Evolutionary conservation across 257 asterid species (phyloP).

Genomic region (Nicotiana benthamiana): DNA sequence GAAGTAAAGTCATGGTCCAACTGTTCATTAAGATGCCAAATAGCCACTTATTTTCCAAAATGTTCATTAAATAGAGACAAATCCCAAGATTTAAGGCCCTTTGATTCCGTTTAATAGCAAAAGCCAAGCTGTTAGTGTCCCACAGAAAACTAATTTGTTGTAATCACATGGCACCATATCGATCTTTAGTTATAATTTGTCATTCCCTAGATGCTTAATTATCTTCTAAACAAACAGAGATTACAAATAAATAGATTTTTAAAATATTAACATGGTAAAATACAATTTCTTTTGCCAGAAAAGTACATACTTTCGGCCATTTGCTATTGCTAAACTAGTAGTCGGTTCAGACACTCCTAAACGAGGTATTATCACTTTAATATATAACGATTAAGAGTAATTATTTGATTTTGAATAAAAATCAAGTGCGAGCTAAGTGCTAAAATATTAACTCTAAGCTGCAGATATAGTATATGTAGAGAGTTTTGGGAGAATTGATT

Average conservation of each 20-base stretch:
- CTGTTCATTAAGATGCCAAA: not conserved
- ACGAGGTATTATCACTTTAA: too few species aligned
- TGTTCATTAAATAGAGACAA: not conserved
- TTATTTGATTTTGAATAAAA: too few species aligned
- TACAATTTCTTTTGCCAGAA: not conserved
- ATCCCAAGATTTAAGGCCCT: slow-evolving; percentile 3
- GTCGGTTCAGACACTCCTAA: not conserved
- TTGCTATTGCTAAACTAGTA: too few species aligned
- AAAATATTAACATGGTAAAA: not conserved
- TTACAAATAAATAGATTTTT: too few species aligned
- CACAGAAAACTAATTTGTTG: not conserved
- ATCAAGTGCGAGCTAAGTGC: not conserved
- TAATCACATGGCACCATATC: not conserved
- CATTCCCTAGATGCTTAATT: not conserved
- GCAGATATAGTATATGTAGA: too few species aligned
- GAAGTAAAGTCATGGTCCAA: not conserved
- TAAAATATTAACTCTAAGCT: too few species aligned
- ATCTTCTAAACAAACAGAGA: not conserved
- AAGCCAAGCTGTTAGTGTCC: not conserved
- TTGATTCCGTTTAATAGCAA: not conserved
- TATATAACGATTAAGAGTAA: too few species aligned
- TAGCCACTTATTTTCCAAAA: not conserved
- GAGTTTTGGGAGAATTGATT: too few species aligned
- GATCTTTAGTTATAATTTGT: not conserved
- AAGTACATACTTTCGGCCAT: not conserved